Conservation (phyloP, 2,329 filamentous ascomycete species). For the Didymella lethalis region DNA sequence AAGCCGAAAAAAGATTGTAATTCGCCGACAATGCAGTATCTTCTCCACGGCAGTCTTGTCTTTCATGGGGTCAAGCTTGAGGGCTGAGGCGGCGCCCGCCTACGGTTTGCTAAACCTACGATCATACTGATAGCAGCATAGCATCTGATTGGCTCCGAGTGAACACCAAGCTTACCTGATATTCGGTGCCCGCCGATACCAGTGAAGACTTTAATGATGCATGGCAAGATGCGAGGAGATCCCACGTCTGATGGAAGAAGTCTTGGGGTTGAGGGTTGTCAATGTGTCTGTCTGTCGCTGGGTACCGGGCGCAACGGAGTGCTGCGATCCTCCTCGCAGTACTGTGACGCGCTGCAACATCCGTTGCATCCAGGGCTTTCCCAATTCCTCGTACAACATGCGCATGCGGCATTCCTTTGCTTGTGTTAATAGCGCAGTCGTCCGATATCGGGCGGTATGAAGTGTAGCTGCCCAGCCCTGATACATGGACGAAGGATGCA, state of each 20-base stretch:
- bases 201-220: slow-evolving; percentile 16
- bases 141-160: slow-evolving; percentile 35
- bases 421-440: slow-evolving; percentile 5
- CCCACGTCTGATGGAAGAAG: slow-evolving; percentile 28
- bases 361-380: background rate
- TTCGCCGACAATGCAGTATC: slow-evolving; percentile 32
- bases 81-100: slow-evolving; percentile 28
- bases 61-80: slow-evolving; percentile 28
- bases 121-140: slow-evolving; percentile 36
- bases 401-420: background rate
- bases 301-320: slow-evolving; percentile 33
- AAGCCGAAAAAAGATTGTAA: slow-evolving; percentile 41
- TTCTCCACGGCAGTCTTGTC: slow-evolving; percentile 36
- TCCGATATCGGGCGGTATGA: slow-evolving; percentile 9
- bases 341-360: background rate
- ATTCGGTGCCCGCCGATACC: slow-evolving; percentile 44
- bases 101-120: slow-evolving; percentile 42
- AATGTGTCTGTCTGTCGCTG: slow-evolving; percentile 32
- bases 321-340: slow-evolving; percentile 15
- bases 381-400: background rate
- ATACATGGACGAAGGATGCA: background rate
- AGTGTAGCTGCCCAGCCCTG: background rate
- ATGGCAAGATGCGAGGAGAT: slow-evolving; percentile 25
- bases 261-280: slow-evolving; percentile 36
- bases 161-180: slow-evolving; percentile 30